These are phyloP conservation scores for Rhizophagus sp. DNA, from an alignment of 192 early-diverging fungal genomes.

Conservation along the genomic window DNA sequence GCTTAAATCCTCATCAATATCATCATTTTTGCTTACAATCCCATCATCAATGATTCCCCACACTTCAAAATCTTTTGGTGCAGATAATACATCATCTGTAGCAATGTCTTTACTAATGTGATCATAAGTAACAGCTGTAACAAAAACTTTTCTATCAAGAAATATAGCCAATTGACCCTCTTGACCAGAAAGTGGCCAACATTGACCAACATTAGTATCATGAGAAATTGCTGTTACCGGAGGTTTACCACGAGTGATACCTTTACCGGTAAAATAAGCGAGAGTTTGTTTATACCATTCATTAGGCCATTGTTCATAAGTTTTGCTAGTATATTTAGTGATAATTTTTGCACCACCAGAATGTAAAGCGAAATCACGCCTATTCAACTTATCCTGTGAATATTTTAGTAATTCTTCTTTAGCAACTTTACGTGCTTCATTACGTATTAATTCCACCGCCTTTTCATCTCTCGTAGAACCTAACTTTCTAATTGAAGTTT, in stretches of 20 bases:
- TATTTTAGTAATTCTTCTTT: slow-evolving; percentile 61
- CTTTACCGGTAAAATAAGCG: neutral
- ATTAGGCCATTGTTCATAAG: neutral
- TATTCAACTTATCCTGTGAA: slow-evolving; percentile 53
- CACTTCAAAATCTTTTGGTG: slow-evolving; percentile 63
- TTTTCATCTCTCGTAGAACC: neutral
- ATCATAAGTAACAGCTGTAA: slow-evolving; percentile 66
- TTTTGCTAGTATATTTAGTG: slow-evolving; percentile 55
- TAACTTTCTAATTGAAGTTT: neutral
- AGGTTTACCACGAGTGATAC: neutral
- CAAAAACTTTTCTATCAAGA: slow-evolving; percentile 53
- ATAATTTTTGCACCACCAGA: slow-evolving; percentile 67
- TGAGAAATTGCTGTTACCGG: slow-evolving; percentile 37
- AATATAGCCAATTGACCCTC: slow-evolving; percentile 62
- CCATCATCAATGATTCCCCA: slow-evolving; percentile 46
- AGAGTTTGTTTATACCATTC: neutral
- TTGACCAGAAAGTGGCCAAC: slow-evolving; percentile 70
- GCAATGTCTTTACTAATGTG: slow-evolving; percentile 59
- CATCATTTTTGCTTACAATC: slow-evolving; percentile 1
- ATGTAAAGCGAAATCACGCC: slow-evolving; percentile 67
- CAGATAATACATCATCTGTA: slow-evolving; percentile 53
- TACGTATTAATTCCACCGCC: neutral
- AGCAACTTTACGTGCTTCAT: slow-evolving; percentile 38
- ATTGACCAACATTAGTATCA: slow-evolving; percentile 61
- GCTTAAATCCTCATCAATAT: slow-evolving; percentile 2